These are phyloP conservation scores for Rhynchosporium graminicola DNA, from an alignment of 2,329 filamentous ascomycete genomes.

Conservation along the genomic window DNA sequence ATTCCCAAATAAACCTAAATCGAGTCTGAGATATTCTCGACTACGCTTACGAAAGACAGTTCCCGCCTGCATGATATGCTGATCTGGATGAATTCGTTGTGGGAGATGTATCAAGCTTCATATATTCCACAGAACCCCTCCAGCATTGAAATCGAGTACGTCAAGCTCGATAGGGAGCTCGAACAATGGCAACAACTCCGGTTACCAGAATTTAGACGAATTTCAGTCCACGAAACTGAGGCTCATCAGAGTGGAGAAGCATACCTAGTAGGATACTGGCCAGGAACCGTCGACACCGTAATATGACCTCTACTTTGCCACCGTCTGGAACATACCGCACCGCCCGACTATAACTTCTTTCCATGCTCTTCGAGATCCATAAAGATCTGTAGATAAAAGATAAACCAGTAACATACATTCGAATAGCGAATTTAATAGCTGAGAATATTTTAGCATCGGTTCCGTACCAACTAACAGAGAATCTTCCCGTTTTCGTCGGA, in stretches of 20 bases:
- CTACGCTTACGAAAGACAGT: conserved; percentile 4
- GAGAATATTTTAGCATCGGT: conserved; percentile 31
- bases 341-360: conserved; percentile 50
- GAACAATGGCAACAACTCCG: conserved; percentile 26
- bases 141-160: conserved; percentile 14
- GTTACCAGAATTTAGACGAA: conserved; percentile 25
- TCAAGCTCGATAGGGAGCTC: conserved; percentile 16
- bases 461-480: conserved; percentile 33
- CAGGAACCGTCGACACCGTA: conserved; percentile 58
- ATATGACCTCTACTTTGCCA: conserved; percentile 56
- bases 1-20: too few relatives aligned
- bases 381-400: not conserved
- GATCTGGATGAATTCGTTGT: conserved; percentile 4
- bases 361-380: conserved; percentile 43
- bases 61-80: conserved; percentile 18
- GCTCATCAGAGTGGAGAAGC: not conserved
- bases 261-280: conserved; percentile 51
- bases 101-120: conserved; percentile 10
- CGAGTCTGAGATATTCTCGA: conserved; percentile 14
- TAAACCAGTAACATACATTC: conserved; percentile 26
- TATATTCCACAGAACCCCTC: not conserved
- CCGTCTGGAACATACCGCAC: conserved; percentile 56
- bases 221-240: not conserved
- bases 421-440: conserved; percentile 14
- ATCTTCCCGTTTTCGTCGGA: conserved; percentile 27